These are phyloP conservation scores for Ceratobasidium sp. DNA, from an alignment of 1,284 basidiomycete genomes.

Conservation along the genomic window DNA sequence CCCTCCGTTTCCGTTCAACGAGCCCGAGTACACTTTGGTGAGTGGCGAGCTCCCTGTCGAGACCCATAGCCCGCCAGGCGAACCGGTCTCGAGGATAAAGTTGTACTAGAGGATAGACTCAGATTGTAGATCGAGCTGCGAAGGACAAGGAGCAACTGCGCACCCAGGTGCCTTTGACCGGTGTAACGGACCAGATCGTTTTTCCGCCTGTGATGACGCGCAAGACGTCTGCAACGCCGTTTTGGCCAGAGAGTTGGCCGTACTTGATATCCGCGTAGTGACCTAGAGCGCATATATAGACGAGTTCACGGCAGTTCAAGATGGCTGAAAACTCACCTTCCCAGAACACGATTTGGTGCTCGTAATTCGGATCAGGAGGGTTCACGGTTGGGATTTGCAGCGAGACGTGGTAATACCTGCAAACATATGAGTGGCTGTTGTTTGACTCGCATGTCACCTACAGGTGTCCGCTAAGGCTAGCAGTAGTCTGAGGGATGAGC, in stretches of 20 bases:
- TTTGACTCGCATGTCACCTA: background rate
- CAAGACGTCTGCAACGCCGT: slow-evolving; percentile 28
- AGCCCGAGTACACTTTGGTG: slow-evolving; percentile 59
- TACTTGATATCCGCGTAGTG: slow-evolving; percentile 45
- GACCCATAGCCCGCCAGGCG: slow-evolving; percentile 69
- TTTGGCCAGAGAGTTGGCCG: slow-evolving; percentile 39
- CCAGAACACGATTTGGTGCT: slow-evolving; percentile 62
- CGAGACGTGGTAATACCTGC: slow-evolving; percentile 34
- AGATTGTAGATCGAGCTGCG: background rate
- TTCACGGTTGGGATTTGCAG: slow-evolving; percentile 38
- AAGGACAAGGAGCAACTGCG: background rate
- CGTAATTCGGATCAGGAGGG: slow-evolving; percentile 57
- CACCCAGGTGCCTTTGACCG: slow-evolving; percentile 41
- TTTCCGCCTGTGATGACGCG: slow-evolving; percentile 39
- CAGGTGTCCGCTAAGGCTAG: slow-evolving; percentile 71
- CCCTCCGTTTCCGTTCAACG: slow-evolving; percentile 34
- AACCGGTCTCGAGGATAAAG: slow-evolving; percentile 58
- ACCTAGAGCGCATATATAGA: background rate
- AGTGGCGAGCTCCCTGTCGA: slow-evolving; percentile 66
- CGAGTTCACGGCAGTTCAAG: background rate
- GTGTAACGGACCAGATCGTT: slow-evolving; percentile 42
- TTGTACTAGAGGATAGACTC: slow-evolving; percentile 56
- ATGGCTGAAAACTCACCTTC: slow-evolving; percentile 15
- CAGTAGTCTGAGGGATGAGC: slow-evolving; percentile 70
- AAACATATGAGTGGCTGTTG: background rate